These are phyloP conservation scores for Symmetrospora coprosmae DNA, from an alignment of 768 basidiomycete genomes.

Conservation along the genomic window DNA sequence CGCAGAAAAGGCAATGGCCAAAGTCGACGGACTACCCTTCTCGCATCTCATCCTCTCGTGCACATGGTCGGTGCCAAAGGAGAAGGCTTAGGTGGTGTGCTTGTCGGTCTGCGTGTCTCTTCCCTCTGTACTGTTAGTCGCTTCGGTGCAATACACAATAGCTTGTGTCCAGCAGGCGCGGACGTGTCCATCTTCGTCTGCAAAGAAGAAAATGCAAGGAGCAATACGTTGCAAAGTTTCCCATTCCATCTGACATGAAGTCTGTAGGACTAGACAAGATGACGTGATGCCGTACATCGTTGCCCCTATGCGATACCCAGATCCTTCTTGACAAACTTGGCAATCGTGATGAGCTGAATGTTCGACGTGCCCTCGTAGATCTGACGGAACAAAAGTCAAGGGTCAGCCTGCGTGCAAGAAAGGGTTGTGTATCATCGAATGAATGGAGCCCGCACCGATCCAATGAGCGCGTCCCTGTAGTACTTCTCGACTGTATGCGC, in stretches of 20 bases:
- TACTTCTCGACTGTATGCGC: constrained; percentile 63
- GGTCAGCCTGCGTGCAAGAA: constrained; percentile 16
- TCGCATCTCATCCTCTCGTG: constrained; percentile 32
- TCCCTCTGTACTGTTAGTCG: too few species aligned
- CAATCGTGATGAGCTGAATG: constrained; percentile 88
- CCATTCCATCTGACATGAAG: too few species aligned
- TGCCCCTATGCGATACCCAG: not conserved
- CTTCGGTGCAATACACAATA: too few species aligned
- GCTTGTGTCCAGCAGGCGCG: too few species aligned
- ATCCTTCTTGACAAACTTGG: constrained; percentile 24
- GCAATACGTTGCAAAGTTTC: too few species aligned
- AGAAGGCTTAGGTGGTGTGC: constrained; percentile 9
- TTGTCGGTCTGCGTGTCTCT: too few species aligned
- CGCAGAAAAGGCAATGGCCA: constrained; percentile 79
- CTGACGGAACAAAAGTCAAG: constrained; percentile 29
- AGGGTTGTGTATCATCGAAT: not conserved
- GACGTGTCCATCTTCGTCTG: too few species aligned
- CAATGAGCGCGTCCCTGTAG: constrained; percentile 93
- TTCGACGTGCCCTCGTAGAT: constrained; percentile 70
- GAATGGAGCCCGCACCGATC: constrained; percentile 40
- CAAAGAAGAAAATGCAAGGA: too few species aligned
- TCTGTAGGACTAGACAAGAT: too few species aligned
- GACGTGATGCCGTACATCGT: too few species aligned
- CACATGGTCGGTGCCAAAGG: constrained; percentile 21
- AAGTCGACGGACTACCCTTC: constrained; percentile 54